phyloP scores from a whole-genome alignment of 140 eudicot species.

The Stevia rebaudiana region DNA sequence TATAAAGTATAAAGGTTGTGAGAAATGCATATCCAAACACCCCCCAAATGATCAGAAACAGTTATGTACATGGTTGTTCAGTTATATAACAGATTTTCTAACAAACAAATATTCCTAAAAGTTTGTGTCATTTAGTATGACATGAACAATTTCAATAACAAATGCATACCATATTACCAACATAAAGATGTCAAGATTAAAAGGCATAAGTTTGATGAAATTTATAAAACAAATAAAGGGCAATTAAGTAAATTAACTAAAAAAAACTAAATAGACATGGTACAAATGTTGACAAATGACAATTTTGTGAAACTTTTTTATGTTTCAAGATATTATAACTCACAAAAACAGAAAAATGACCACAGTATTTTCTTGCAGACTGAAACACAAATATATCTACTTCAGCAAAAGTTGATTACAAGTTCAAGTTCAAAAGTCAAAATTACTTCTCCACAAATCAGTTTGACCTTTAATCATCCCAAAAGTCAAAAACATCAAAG shows the following conservation, averaged over 20 bases:
- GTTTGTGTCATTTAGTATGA: constrained; percentile 7
- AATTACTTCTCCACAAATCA: constrained; percentile 1
- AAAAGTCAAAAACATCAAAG: constrained; percentile 13
- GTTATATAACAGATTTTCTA: not conserved
- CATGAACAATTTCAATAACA: not conserved
- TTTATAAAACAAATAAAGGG: not conserved
- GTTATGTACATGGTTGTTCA: not conserved
- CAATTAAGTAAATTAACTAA: not conserved
- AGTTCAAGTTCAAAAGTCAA: not conserved
- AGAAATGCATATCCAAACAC: not conserved
- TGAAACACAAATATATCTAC: not conserved
- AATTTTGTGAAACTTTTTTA: not conserved
- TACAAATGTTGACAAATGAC: not conserved
- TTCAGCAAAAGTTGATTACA: not conserved
- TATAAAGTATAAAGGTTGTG: not conserved
- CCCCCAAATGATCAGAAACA: not conserved
- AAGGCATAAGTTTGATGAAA: not conserved
- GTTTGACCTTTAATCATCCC: constrained; percentile 12
- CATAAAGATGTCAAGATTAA: not conserved
- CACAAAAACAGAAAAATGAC: not conserved
- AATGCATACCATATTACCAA: not conserved
- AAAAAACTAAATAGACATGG: not conserved
- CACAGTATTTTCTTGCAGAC: not conserved
- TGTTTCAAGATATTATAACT: constrained; percentile 5
- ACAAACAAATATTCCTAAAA: constrained; percentile 2